A percentile compares a stretch with the other conserved stretches of the same genome.
Evolutionary conservation across 1,139 yeast genomes (phyloP).

Genomic region (Pichia sp.): DNA sequence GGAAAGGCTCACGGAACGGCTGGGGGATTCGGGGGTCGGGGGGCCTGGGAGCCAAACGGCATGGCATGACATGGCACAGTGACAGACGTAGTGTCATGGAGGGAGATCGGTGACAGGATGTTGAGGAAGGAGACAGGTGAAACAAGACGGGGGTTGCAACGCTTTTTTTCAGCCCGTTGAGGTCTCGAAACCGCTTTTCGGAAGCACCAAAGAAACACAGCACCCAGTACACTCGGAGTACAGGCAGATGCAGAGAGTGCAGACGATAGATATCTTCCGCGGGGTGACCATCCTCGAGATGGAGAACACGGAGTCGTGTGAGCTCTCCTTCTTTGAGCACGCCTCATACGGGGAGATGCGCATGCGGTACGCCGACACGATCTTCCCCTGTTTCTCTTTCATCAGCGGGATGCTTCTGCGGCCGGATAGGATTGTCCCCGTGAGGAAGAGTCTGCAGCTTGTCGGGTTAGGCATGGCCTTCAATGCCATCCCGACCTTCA

Average conservation of each 20-base stretch:
- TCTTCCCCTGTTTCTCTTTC: slow-evolving; percentile 36
- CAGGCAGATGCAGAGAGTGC: slow-evolving; percentile 4
- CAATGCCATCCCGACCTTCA: slow-evolving; percentile 24
- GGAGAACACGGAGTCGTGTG: slow-evolving; percentile 32
- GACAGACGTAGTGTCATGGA: neutral
- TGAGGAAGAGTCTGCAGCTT: slow-evolving; percentile 25
- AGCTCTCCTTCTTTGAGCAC: slow-evolving; percentile 26
- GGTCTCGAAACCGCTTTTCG: no score
- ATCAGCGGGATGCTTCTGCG: slow-evolving; percentile 32
- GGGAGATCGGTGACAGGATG: neutral
- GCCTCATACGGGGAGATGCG: slow-evolving; percentile 29
- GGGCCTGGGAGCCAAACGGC: neutral
- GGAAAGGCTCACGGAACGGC: neutral
- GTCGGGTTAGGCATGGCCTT: slow-evolving; percentile 35
- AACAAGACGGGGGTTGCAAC: no score
- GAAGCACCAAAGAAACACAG: neutral
- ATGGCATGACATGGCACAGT: neutral
- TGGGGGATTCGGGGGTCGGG: neutral
- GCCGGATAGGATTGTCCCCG: slow-evolving; percentile 15
- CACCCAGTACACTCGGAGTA: neutral
- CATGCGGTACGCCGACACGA: slow-evolving; percentile 34
- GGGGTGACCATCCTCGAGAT: slow-evolving; percentile 36
- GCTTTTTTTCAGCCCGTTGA: no score
- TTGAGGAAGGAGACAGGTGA: neutral
- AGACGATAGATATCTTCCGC: slow-evolving; percentile 28